Evolutionary conservation across 1,284 basidiomycete genomes (phyloP), one percentile per base, ranked within the genome.

Genomic region (Trichosporon sp.): DNA sequence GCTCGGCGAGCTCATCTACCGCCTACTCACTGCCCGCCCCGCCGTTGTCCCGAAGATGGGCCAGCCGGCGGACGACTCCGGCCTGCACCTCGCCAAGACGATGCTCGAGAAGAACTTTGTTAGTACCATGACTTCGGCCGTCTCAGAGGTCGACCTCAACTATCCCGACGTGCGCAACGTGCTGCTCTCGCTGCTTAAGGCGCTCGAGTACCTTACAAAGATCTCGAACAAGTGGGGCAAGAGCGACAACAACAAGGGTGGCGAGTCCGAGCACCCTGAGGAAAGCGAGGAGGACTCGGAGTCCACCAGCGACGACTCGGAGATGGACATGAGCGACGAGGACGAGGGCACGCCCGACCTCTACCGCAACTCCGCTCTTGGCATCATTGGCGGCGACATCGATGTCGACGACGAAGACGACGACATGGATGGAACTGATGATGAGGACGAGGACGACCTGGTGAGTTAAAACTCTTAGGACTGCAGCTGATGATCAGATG

Each of bases 71-170:
- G 72, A 74, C 64, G 70, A 76, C 27, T 71, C 75, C 7, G 76
- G 78, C 56, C 74, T 87, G 34, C 86, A 88, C 69, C 92, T 95
- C 56, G 94, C 97, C 53, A 99, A 98, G 85, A 88, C 95, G 72
- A 99, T 99, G 97, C 85, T 99, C 60, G 97, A 99, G 85, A 98
- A 98, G 86, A 94, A 93, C 79, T 97, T 92, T 76, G 97, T 98
- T 23, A 87, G 91, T 6, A 90, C 91, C 3, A 85, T 99, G 35
- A 98, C 97, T 0, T 91, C 87, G 65, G 91, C 94, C 12, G 86
- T 98, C 9, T 90, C 92, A 7, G 97, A 99, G 68, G 89, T 98
- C 44, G 97, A 99, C 78, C 87, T 98, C 65, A 97, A 98, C 80
- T 96, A 95, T 83, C 97, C 97, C 1, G 90, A 95, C 75, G 89